These are phyloP conservation scores for Macroventuria anomochaeta DNA, from an alignment of 2,329 filamentous ascomycete genomes.

Conservation along the genomic window DNA sequence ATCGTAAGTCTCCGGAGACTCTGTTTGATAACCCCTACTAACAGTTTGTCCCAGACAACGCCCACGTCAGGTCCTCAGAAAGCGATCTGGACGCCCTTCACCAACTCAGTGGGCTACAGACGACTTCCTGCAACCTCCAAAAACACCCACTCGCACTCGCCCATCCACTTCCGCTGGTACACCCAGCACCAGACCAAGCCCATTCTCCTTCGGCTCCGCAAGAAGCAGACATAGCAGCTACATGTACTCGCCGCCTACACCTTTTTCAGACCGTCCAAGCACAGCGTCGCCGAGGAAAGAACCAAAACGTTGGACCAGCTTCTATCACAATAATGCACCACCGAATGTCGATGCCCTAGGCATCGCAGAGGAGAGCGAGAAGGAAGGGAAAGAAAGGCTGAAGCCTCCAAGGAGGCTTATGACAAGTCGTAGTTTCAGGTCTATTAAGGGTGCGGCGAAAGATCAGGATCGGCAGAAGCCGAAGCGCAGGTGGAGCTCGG, in stretches of 20 bases:
- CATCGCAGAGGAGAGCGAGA: slow-evolving; percentile 6
- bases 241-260: slow-evolving; percentile 15
- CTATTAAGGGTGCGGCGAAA: slow-evolving; percentile 11
- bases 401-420: slow-evolving; percentile 2
- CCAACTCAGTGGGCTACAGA: slow-evolving; percentile 11
- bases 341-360: slow-evolving; percentile 11
- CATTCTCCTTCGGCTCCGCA: slow-evolving; percentile 20
- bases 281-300: slow-evolving; percentile 12
- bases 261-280: slow-evolving; percentile 12
- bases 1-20: slow-evolving; percentile 1
- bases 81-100: slow-evolving; percentile 16
- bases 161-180: slow-evolving; percentile 17
- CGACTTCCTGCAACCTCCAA: slow-evolving; percentile 8
- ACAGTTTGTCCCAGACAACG: slow-evolving; percentile 13
- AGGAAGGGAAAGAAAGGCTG: not conserved
- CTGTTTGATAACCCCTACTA: not conserved
- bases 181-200: slow-evolving; percentile 6
- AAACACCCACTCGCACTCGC: slow-evolving; percentile 17
- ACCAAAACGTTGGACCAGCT: slow-evolving; percentile 14
- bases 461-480: slow-evolving; percentile 18
- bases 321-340: slow-evolving; percentile 2
- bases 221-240: slow-evolving; percentile 17
- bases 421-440: slow-evolving; percentile 14
- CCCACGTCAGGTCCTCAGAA: slow-evolving; percentile 26
- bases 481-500: slow-evolving; percentile 32